phyloP scores from a whole-genome alignment of 371 early-diverging fungal genomes.

The Mortierella sp. region DNA sequence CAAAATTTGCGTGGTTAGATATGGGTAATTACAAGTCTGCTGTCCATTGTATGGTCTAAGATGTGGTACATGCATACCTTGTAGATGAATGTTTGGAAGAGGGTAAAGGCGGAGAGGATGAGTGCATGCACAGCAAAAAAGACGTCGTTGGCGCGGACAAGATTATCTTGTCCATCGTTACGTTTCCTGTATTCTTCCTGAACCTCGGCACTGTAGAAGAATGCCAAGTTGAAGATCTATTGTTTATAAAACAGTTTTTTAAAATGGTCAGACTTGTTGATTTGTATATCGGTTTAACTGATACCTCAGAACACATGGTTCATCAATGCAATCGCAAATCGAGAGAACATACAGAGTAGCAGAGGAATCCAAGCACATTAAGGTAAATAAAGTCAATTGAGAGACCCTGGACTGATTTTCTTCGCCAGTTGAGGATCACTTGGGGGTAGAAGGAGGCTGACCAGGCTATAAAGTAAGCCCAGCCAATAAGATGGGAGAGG shows the following conservation, averaged over 20 bases:
- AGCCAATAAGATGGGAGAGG: constrained; percentile 58
- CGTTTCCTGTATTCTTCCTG: constrained; percentile 84
- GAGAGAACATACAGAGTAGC: constrained; percentile 76
- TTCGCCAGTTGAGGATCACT: constrained; percentile 73
- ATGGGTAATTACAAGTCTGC: too few species aligned
- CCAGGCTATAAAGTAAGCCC: constrained; percentile 85
- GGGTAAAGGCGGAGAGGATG: constrained; percentile 71
- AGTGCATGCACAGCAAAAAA: constrained; percentile 91
- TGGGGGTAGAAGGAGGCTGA: constrained; percentile 83
- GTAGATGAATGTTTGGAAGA: constrained; percentile 82
- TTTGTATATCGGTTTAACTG: background rate
- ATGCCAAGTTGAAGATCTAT: constrained; percentile 80
- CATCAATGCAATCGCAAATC: background rate
- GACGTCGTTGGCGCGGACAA: constrained; percentile 91
- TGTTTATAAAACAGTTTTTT: background rate
- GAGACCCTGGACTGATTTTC: constrained; percentile 85
- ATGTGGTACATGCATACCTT: constrained; percentile 60
- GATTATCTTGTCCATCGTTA: constrained; percentile 74
- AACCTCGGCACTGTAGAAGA: constrained; percentile 75
- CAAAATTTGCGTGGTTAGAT: background rate
- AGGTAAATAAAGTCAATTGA: constrained; percentile 92
- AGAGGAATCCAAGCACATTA: constrained; percentile 89
- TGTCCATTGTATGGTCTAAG: background rate
- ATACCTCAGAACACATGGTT: background rate
- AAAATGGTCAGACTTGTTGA: background rate